Base-by-base conservation (phyloP, 441 rosid species). In the Syzygium malaccense region DNA sequence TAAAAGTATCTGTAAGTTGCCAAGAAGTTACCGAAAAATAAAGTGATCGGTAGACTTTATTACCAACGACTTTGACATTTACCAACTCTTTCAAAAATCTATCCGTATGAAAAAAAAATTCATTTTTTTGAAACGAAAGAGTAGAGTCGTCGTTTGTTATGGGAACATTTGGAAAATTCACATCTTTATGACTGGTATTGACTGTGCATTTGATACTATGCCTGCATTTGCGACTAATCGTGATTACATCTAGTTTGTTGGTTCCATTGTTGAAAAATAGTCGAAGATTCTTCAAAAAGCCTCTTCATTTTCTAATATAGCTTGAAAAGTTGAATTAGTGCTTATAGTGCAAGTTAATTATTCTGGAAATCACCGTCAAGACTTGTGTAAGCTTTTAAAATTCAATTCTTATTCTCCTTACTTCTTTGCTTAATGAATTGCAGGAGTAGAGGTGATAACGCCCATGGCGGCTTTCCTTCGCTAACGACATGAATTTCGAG, bases 181-280 rank as follows among this genome's bases (percentile, higher is more conserved):
- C 68, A 62, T 62, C 33, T 1, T 6, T 62, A 62, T n/a, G 33
- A 17, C 7, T n/a, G 68, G 68, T 1, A n/a, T 62, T 62, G 2
- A 33, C 68, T n/a, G 17, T 62, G 15, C 10, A n/a, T n/a, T 6
- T 3, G 32, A 7, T 60, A 18, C 19, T 62, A 14, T 14, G 32
- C 68, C 32, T 28, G 33, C 68, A 14, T 62, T 62, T 8, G 19
- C 6, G 33, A 57, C 60, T 57, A 57, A 57, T 57, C 60, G 60
- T 13, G 1, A 4, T 25, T 1, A 25, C 1, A 2, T n/a, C 68
- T 6, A n/a, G 15, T 3, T 62, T 2, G 68, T 62, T 18, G 1
- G 33, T n/a, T n/a, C 33, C 33, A 6, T 28, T n/a, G 68, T n/a
- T 7, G 68, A 62, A 62, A 62, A n/a, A 33, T 14, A 62, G 68